These are phyloP conservation scores for Citrus glauca DNA, from an alignment of 345 rosid species.

Conservation along the genomic window DNA sequence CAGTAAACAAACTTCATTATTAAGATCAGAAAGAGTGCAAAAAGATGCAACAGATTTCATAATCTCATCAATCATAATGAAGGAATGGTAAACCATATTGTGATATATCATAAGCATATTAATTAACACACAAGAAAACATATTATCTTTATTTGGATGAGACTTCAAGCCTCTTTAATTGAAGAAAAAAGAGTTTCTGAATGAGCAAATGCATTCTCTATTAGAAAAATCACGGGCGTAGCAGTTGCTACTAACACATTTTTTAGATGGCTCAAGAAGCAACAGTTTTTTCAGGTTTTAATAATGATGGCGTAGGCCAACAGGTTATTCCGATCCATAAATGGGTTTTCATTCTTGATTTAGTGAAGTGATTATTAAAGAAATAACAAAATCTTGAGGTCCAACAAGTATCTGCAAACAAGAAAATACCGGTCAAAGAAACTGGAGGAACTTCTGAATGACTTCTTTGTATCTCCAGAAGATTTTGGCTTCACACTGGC, in stretches of 20 bases:
- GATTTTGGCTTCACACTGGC: constrained; percentile 24
- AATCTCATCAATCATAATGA: not conserved
- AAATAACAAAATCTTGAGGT: constrained; percentile 3
- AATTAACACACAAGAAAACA: not conserved
- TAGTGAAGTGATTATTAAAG: not conserved
- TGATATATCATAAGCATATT: not conserved
- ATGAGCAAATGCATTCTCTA: not conserved
- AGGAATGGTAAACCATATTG: not conserved
- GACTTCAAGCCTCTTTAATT: not conserved
- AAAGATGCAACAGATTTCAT: not conserved
- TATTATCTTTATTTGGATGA: not conserved
- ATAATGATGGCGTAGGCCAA: not conserved
- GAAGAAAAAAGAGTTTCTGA: not conserved
- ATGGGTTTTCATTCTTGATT: not conserved
- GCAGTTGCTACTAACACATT: not conserved
- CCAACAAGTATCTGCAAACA: not conserved
- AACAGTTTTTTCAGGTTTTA: not conserved
- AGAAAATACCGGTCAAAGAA: constrained; percentile 78
- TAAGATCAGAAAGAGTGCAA: not conserved
- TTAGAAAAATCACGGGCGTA: not conserved
- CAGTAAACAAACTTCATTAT: not conserved
- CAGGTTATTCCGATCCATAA: not conserved
- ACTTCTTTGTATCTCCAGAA: constrained; percentile 44
- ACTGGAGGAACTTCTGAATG: constrained; percentile 32
- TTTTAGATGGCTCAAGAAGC: not conserved